phyloP scores from a whole-genome alignment of 352 stramenopile species.

The Saprolegnia parasitica region DNA sequence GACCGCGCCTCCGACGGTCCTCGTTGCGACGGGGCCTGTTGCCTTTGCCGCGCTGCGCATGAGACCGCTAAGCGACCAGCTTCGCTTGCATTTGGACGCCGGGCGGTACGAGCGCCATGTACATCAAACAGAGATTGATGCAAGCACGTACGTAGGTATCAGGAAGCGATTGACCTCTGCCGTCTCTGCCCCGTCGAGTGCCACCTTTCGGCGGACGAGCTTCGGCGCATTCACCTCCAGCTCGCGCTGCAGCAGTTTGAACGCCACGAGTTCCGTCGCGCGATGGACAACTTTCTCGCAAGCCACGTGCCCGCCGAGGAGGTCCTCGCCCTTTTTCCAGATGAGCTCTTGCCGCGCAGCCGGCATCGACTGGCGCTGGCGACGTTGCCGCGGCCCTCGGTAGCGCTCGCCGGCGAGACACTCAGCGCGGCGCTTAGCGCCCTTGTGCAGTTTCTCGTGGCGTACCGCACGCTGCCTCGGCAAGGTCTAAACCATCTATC shows the following conservation, averaged over 20 bases:
- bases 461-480: not conserved
- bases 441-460: constrained; percentile 4
- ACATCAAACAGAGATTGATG: not conserved
- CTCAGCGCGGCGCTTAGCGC: not conserved
- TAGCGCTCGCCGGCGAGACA: not conserved
- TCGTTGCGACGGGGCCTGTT: constrained; percentile 44
- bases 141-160: constrained; percentile 26
- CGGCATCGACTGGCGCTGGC: constrained; percentile 30
- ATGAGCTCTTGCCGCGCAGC: constrained; percentile 62
- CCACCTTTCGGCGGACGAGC: constrained; percentile 49
- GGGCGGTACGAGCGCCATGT: constrained; percentile 35
- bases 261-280: constrained; percentile 34
- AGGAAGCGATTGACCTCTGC: constrained; percentile 56
- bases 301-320: constrained; percentile 49
- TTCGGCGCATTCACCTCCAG: constrained; percentile 47
- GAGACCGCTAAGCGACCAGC: constrained; percentile 45
- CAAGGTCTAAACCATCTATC: not conserved
- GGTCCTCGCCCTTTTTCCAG: constrained; percentile 63
- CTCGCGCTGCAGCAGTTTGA: constrained; percentile 61
- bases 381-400: not conserved
- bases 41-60: constrained; percentile 51
- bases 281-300: constrained; percentile 60
- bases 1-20: constrained; percentile 34
- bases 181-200: constrained; percentile 65
- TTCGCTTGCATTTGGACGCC: constrained; percentile 40